Evolutionary conservation across 2,329 filamentous ascomycete genomes (phyloP), one percentile per base, ranked within the genome.

Genomic region (Sporothrix pseudoabietina): DNA sequence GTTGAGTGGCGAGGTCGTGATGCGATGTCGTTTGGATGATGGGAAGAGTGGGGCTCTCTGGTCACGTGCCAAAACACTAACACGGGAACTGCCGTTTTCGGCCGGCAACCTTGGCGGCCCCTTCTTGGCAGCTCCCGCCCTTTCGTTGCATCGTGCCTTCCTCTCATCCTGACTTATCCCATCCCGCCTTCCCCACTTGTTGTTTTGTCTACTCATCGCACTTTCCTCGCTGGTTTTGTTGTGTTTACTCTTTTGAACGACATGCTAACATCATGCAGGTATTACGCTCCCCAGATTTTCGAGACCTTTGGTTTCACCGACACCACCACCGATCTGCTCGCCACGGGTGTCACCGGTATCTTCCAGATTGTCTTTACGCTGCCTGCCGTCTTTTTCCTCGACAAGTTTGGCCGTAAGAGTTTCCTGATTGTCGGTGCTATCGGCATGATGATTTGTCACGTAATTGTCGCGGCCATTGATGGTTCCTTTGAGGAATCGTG

Each of bases 401-500:
- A 92, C 78, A 86, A 86, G 30, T 73, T 75, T 47, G 81, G 74
- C 47, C 77, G 73, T 71, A 77, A 72, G 47, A 75, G 65, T 32
- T 76, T 73, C 54, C 77, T 76, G 16, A 69, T 81, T 5, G 74
- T 78, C 59, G 77, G 77, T 4, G 76, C 75, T 4, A 65, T 78
- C 30, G 76, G 77, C 44, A 97, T 97, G 93, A 84, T 94, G 52
- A 80, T 94, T 78, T 94, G 91, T 84, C 91, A 97, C 82, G 94
- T 95, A 86, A 85, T 97, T 80, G 92, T 95, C 72, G 94, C 89
- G 78, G 93, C 95, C 78, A 82, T 92, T 57, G 91, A 90, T 82
- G 87, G 90, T 71, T 88, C 87, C 2, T 75, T 59, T n/a, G 44
- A 72, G 12, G 14, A 66, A 32, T 30, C 41, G 49, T 75, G 74